Evolutionary conservation across 305 asterid genomes (phyloP), one percentile per base, ranked within the genome.

Genomic region (Nicotiana rustica): DNA sequence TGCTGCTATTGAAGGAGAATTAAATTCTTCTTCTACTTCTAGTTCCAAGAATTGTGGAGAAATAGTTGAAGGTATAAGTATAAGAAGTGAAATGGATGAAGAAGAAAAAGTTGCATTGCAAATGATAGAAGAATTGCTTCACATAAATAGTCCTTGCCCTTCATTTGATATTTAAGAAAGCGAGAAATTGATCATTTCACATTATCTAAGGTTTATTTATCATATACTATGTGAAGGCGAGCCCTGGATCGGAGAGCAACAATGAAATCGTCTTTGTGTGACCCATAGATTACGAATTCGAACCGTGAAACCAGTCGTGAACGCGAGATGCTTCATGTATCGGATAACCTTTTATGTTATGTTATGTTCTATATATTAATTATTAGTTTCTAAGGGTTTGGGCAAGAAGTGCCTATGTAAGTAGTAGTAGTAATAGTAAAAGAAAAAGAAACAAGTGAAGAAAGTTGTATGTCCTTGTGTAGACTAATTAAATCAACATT

Each of bases 121-220:
- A 67, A 89, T 89, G 91, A 87, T 89, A 38, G 91, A 84, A 70
- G 91, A 89, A 69, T 81, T 89, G 10, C 90, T 87, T 80, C 83
- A 85, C 2, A 17, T 7, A 33, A 17, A 65, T 31, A 49, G 21
- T 47, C 18, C 44, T 59, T 10, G n/a, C 70, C 67, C 19, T 33
- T 5, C 52, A 17, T 82, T 61, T 60, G 59, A 17, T 10, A 9
- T 25, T 17, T 10, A 10, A 61, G 29, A 12, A 2, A 52, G 15
- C 4, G 15, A 52, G 57, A 68, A 68, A 2, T 15, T n/a, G 56
- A 7, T 36, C 21, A 76, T 29, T 17, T 31, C 0, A 1, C 47
- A 49, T 17, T 55, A 5, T 29, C 6, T 55, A 29, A 55, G 13
- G 4, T 77, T 10, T 77, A 19, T 35, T 55, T 77, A 29, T 25